Evolutionary conservation across 1,284 basidiomycete species (phyloP), one percentile per base, ranked within the genome.

Genomic region (Irpex lacteus): DNA sequence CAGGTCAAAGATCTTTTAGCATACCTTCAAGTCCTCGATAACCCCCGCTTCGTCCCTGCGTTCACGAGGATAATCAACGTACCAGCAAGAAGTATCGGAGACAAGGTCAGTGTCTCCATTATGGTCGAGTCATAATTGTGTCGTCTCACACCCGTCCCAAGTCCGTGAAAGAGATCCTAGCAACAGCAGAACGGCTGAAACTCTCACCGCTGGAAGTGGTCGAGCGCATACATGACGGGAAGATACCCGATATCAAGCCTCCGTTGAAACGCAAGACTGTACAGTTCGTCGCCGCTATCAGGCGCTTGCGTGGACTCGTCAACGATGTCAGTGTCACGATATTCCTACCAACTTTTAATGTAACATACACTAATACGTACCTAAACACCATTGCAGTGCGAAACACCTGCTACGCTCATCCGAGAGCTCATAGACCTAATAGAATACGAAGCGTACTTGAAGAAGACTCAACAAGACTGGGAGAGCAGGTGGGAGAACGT

Each of bases 1-100:
- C 15, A 89, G 84, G 85, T 98, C 73, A 96, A 95, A 78, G 94
- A 96, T 73, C 70, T 96, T 21, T 78, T 97, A n/a, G 90, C 92
- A 1, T 97, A 97, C 75, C 78, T 96, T 0, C 94, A 95, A 72
- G 80, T 97, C 1, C 82, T 91, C 1, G 94, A 96, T 69, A 97
- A 97, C 72, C 88, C 92, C 0, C 78, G 82, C 11, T 96, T 91
- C 70, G 81, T 81, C 4, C 92, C 88, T 5, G 94, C 94, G 0
- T 92, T 96, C 67, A 73, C 81, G n/a, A 85, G 95, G 18, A 85
- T 90, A 0, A 81, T 95, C 63, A 96, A 96, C 70, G 81, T 87
- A 0, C 95, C 95, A 0, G 80, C 83, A 50, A 81, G 94, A 54
- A 84, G 86, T 0, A 86, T 96, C 38, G 95, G 95, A n/a, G 90